phyloP scores from a whole-genome alignment of 768 basidiomycete genomes.

The Termitomyces sp. region DNA sequence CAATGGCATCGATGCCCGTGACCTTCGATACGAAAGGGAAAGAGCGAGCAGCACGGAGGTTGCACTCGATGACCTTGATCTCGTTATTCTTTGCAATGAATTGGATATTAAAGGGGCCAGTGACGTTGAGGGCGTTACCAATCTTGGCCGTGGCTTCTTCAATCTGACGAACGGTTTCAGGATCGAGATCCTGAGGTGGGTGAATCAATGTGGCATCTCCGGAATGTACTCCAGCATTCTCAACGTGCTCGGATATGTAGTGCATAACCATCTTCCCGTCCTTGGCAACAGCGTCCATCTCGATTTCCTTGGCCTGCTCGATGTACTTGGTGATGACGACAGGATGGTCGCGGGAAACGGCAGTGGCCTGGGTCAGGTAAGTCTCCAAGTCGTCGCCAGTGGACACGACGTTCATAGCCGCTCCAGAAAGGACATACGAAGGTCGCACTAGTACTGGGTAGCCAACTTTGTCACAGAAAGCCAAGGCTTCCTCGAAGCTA shows the following conservation, averaged over 20 bases:
- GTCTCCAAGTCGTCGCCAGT: conserved; percentile 85
- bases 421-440: conserved; percentile 98
- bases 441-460: conserved; percentile 96
- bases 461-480: conserved; percentile 89
- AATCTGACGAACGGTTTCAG: conserved; percentile 92
- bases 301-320: conserved; percentile 99
- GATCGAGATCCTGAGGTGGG: conserved; percentile 97
- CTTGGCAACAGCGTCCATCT: conserved; percentile 98
- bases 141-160: conserved; percentile 98
- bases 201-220: conserved; percentile 98
- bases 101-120: conserved; percentile 98
- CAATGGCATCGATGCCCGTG: conserved; percentile 95
- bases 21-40: conserved; percentile 99
- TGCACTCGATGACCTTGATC: conserved; percentile 99
- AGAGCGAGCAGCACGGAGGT: conserved; percentile 93
- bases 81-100: conserved; percentile 99
- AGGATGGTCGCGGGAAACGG: conserved; percentile 92
- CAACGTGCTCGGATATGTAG: conserved; percentile 98
- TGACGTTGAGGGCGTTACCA: conserved; percentile 94
- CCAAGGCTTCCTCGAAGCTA: conserved; percentile 78
- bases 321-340: conserved; percentile 99
- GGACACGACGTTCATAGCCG: conserved; percentile 99
- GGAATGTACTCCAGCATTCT: conserved; percentile 98
- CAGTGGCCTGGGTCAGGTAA: conserved; percentile 92
- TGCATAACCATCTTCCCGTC: conserved; percentile 99